A percentile compares a stretch with the other conserved stretches of the same genome.
These are phyloP conservation scores for Teunomyces pallodes DNA, from an alignment of 805 yeast species.

Conservation along the genomic window DNA sequence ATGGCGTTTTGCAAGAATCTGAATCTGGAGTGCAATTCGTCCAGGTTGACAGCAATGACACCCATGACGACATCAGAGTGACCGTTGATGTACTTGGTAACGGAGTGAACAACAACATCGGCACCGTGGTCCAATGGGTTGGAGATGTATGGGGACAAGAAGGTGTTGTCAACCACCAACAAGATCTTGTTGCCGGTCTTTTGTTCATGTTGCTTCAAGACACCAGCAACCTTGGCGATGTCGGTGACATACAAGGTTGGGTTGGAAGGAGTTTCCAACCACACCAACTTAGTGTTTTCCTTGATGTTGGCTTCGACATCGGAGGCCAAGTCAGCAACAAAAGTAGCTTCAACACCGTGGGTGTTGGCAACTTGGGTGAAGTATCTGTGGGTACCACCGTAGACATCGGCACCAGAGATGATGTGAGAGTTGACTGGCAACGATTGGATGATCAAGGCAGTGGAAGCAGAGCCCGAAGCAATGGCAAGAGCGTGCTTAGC, in stretches of 20 bases:
- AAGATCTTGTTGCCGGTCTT: conserved; percentile 50
- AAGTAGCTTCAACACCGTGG: conserved; percentile 69
- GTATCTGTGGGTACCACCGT: conserved; percentile 90
- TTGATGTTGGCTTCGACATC: conserved; percentile 58
- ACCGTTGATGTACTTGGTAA: conserved; percentile 87
- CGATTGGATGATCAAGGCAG: conserved; percentile 73
- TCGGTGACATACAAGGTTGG: conserved; percentile 82
- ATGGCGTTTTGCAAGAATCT: conserved; percentile 83
- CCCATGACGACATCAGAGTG: conserved; percentile 92
- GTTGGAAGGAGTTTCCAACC: conserved; percentile 89
- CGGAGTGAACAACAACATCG: conserved; percentile 84
- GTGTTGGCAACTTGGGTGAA: conserved; percentile 81
- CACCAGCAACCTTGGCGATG: conserved; percentile 57
- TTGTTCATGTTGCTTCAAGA: conserved; percentile 45
- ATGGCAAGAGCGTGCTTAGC: conserved; percentile 76
- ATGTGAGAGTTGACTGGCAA: conserved; percentile 72
- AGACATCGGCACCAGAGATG: conserved; percentile 78
- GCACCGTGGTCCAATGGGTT: conserved; percentile 84
- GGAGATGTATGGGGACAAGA: conserved; percentile 81
- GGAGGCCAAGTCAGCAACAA: conserved; percentile 59
- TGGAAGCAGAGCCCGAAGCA: conserved; percentile 83
- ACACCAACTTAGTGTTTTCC: conserved; percentile 68
- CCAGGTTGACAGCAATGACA: conserved; percentile 67
- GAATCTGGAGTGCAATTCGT: conserved; percentile 57
- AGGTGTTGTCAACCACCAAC: conserved; percentile 84